phyloP scores from a whole-genome alignment of 352 stramenopile genomes.

The Pythium rhizo-oryzae region DNA sequence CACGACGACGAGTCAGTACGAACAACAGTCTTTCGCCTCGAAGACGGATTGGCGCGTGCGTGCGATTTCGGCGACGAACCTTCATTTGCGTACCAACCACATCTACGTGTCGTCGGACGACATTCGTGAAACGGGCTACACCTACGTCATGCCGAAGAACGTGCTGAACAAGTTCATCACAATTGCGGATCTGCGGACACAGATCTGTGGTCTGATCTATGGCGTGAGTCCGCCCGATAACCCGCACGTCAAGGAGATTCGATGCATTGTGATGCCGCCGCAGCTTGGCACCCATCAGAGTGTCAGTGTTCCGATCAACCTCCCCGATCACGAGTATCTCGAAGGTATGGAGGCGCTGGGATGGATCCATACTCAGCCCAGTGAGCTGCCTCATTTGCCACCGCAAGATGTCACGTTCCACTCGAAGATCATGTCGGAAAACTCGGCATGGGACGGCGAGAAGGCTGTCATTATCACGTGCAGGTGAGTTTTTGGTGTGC shows the following conservation, averaged over 20 bases:
- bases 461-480: constrained; percentile 98
- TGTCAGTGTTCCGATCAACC: constrained; percentile 96
- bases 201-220: constrained; percentile 99
- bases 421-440: constrained; percentile 97
- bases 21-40: constrained; percentile 99
- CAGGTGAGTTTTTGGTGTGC: constrained; percentile 36
- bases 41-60: constrained; percentile 99
- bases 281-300: constrained; percentile 98
- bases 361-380: constrained; percentile 99
- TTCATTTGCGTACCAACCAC: constrained; percentile 99
- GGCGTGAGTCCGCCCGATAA: constrained; percentile 98
- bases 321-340: constrained; percentile 97
- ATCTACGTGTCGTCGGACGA: constrained; percentile 99
- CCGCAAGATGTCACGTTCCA: constrained; percentile 97
- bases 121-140: constrained; percentile 97
- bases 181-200: constrained; percentile 96
- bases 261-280: constrained; percentile 98
- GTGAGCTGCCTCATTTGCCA: constrained; percentile 97
- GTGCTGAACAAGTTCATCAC: constrained; percentile 99
- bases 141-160: constrained; percentile 99
- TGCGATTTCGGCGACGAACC: constrained; percentile 98
- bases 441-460: constrained; percentile 96
- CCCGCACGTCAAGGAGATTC: constrained; percentile 99
- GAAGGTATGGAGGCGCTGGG: constrained; percentile 98
- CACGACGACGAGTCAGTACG: constrained; percentile 99